Conservation (phyloP, 2,329 filamentous ascomycete genomes). For the Aureobasidium mangrovei region DNA sequence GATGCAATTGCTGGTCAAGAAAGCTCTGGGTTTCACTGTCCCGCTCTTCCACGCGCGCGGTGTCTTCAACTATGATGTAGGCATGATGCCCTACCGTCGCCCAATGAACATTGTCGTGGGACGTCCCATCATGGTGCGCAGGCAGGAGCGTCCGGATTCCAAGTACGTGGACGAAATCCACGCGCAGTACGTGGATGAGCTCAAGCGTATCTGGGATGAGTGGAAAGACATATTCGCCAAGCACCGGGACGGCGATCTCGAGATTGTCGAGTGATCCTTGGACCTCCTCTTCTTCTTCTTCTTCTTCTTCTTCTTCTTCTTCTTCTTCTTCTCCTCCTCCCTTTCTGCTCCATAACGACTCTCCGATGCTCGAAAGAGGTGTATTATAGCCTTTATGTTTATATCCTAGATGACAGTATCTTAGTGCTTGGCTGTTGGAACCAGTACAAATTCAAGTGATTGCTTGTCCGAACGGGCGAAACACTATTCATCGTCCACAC, state of each 20-base stretch:
- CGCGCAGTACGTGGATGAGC: conserved; percentile 64
- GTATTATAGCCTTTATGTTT: no score
- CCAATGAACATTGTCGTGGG: conserved; percentile 87
- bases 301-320: no score
- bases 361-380: no score
- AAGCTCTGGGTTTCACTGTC: conserved; percentile 81
- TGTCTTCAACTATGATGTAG: conserved; percentile 96
- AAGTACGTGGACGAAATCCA: conserved; percentile 76
- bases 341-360: no score
- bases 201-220: conserved; percentile 63
- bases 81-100: conserved; percentile 84
- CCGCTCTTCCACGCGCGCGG: conserved; percentile 79
- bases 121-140: conserved; percentile 62
- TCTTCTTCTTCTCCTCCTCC: no score
- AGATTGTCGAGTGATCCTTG: conserved; percentile 49
- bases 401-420: no score
- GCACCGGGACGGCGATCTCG: conserved; percentile 54
- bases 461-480: no score
- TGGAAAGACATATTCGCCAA: conserved; percentile 70
- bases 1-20: conserved; percentile 75
- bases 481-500: no score
- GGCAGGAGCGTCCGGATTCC: conserved; percentile 56
- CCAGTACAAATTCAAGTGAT: no score
- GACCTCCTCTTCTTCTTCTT: no score
- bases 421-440: no score